A percentile compares a stretch with the other conserved stretches of the same genome.
phyloP scores from a whole-genome alignment of 2,329 filamentous ascomycete species.

The Allantophomopsis cytisporea region DNA sequence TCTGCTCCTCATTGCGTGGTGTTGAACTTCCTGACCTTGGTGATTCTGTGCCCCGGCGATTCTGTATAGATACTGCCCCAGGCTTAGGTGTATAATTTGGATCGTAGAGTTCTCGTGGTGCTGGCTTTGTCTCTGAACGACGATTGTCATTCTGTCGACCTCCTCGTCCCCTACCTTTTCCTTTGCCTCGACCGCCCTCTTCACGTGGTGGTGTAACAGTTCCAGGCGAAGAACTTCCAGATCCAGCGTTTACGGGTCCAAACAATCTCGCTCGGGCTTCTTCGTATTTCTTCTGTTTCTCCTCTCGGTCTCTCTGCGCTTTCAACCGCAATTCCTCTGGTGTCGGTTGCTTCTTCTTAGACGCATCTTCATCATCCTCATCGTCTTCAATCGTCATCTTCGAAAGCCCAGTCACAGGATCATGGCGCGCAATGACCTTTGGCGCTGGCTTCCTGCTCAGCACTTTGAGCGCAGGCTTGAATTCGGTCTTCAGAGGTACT shows the following conservation, averaged over 20 bases:
- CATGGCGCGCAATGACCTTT: conserved; percentile 42
- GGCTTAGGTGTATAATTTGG: conserved; percentile 57
- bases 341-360: conserved; percentile 47
- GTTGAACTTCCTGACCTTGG: conserved; percentile 27
- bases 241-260: conserved; percentile 37
- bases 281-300: conserved; percentile 83
- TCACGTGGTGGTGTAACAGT: conserved; percentile 45
- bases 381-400: conserved; percentile 36
- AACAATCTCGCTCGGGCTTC: conserved; percentile 82
- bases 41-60: conserved; percentile 24
- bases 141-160: conserved; percentile 17
- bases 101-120: conserved; percentile 57
- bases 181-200: conserved; percentile 32
- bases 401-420: conserved; percentile 34
- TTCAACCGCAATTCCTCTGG: conserved; percentile 67
- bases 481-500: conserved; percentile 53
- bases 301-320: conserved; percentile 68
- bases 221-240: conserved; percentile 48
- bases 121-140: conserved; percentile 19
- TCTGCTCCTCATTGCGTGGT: conserved; percentile 47
- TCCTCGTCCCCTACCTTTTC: conserved; percentile 28
- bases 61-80: conserved; percentile 29
- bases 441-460: conserved; percentile 68
- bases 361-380: conserved; percentile 50
- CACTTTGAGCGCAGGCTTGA: conserved; percentile 74